These are phyloP conservation scores for Aspergillus neoniger DNA, from an alignment of 2,329 filamentous ascomycete genomes.

Conservation along the genomic window DNA sequence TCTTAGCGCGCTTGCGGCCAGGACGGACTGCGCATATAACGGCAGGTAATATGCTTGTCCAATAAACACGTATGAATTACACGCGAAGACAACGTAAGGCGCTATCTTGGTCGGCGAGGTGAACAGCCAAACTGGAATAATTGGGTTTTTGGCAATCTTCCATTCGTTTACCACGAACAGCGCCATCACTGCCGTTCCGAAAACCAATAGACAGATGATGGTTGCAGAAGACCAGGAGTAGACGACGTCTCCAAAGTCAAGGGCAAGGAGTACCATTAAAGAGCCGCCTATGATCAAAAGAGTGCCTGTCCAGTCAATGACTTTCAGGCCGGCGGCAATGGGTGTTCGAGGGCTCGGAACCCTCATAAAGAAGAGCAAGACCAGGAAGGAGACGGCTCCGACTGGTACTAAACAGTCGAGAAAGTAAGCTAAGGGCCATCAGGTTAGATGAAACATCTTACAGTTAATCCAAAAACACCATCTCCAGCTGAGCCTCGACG, in stretches of 20 bases:
- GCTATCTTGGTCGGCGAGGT: conserved; percentile 57
- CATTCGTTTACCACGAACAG: too few relatives aligned
- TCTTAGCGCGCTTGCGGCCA: conserved; percentile 58
- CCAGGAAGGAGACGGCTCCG: conserved; percentile 48
- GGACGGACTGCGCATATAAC: conserved; percentile 70
- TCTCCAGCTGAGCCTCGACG: conserved; percentile 46
- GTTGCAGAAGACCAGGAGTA: conserved; percentile 56
- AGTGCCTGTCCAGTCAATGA: conserved; percentile 57
- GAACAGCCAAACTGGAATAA: conserved; percentile 67
- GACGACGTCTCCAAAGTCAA: conserved; percentile 55
- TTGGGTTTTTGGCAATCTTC: conserved; percentile 48
- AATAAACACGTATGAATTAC: conserved; percentile 47
- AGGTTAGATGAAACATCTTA: too few relatives aligned
- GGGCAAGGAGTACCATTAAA: conserved; percentile 54
- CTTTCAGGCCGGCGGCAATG: conserved; percentile 49
- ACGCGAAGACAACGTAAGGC: conserved; percentile 50
- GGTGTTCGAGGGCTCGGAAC: conserved; percentile 57
- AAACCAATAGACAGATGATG: conserved; percentile 56
- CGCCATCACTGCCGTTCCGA: conserved; percentile 36
- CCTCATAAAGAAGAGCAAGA: conserved; percentile 54
- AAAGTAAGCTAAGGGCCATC: too few relatives aligned
- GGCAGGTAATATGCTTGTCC: conserved; percentile 71
- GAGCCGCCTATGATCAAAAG: conserved; percentile 52
- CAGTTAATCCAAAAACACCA: conserved; percentile 60
- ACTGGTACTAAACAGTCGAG: conserved; percentile 40